These are phyloP conservation scores for Periconia digitata DNA, from an alignment of 2,329 filamentous ascomycete genomes.

Conservation along the genomic window DNA sequence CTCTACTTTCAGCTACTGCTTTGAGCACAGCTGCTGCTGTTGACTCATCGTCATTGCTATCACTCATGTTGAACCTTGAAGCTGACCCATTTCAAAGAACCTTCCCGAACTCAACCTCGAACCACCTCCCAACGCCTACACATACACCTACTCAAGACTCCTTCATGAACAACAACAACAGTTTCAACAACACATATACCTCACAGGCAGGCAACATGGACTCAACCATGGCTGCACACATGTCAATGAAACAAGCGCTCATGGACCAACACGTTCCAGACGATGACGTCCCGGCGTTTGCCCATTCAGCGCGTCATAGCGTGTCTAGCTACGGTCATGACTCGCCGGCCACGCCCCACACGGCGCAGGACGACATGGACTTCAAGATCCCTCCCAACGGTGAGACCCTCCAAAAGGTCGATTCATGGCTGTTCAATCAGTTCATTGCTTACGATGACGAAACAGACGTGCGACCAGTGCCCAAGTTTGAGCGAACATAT, in stretches of 20 bases:
- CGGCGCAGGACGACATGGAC: conserved; percentile 56
- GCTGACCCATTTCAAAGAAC: conserved; percentile 44
- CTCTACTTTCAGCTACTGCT: conserved; percentile 38
- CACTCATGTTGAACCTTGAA: conserved; percentile 3
- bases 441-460: conserved; percentile 67
- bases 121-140: conserved; percentile 58
- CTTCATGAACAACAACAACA: conserved; percentile 48
- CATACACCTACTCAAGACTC: conserved; percentile 57
- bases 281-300: conserved; percentile 54
- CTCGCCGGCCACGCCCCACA: conserved; percentile 64
- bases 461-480: conserved; percentile 58
- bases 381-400: conserved; percentile 57
- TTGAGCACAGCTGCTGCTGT: conserved; percentile 18
- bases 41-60: conserved; percentile 23
- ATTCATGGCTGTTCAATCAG: conserved; percentile 57
- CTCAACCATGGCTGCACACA: conserved; percentile 53
- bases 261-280: conserved; percentile 54
- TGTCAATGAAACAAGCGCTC: conserved; percentile 61
- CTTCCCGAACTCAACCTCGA: conserved; percentile 47
- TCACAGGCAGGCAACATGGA: conserved; percentile 46
- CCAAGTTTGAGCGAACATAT: conserved; percentile 83
- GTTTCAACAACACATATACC: conserved; percentile 48
- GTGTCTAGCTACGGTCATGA: conserved; percentile 63
- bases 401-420: conserved; percentile 50
- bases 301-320: conserved; percentile 58